Conservation (phyloP, 352 stramenopile species). For the Phytopythium aichiense region DNA sequence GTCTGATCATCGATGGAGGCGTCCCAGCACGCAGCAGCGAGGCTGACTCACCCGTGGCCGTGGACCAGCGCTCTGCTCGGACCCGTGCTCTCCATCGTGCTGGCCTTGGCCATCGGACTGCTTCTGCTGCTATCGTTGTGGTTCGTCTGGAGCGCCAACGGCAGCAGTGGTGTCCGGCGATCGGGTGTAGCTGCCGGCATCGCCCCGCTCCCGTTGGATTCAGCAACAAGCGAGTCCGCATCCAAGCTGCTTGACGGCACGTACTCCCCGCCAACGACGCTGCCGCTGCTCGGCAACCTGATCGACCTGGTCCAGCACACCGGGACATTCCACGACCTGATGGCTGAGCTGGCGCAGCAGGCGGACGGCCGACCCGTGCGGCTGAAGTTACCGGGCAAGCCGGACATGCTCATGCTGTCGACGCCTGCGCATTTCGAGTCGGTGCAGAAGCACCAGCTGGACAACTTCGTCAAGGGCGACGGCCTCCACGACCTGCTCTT, state of each 20-base stretch:
- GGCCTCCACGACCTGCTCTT: conserved; percentile 25
- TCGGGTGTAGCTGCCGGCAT: background rate
- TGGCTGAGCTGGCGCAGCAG: conserved; percentile 18
- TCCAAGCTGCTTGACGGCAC: background rate
- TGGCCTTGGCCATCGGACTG: background rate
- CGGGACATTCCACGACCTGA: conserved; percentile 32
- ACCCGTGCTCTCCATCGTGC: background rate
- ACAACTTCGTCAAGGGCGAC: conserved; percentile 61
- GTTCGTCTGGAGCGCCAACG: background rate
- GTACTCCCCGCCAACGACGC: conserved; percentile 10
- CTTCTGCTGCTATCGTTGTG: background rate
- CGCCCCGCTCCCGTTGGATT: background rate
- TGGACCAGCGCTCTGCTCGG: background rate
- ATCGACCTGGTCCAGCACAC: conserved; percentile 20
- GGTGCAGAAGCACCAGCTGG: conserved; percentile 45
- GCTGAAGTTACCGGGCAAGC: conserved; percentile 12
- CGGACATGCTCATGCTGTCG: conserved; percentile 14
- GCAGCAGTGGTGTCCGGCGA: too few species aligned
- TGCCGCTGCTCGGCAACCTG: conserved; percentile 33
- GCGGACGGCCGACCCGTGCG: conserved; percentile 6
- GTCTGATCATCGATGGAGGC: background rate
- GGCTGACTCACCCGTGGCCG: background rate
- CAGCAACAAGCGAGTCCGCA: background rate
- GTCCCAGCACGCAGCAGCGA: background rate
- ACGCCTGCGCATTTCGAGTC: conserved; percentile 30